Conservation (phyloP, 83 land plant species). For the Diphasiastrum complanatum region DNA sequence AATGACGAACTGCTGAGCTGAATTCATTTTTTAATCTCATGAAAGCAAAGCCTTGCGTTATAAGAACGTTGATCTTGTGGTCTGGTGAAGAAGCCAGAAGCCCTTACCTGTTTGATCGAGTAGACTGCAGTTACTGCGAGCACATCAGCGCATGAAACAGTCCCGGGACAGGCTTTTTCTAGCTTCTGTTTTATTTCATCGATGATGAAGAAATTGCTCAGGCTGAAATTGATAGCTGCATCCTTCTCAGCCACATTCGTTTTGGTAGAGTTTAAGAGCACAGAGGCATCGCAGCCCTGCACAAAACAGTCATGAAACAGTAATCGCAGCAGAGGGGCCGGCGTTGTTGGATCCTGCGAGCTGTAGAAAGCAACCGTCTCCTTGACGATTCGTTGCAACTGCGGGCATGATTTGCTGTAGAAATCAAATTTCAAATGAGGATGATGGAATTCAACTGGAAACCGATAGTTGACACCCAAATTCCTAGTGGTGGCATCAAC, state of each 20-base stretch:
- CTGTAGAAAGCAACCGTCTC: conserved; percentile 37
- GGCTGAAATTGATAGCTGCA: conserved; percentile 13
- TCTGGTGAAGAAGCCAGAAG: not conserved
- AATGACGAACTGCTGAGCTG: no score
- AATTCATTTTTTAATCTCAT: no score
- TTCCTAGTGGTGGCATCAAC: no score
- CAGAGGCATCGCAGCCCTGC: conserved; percentile 61
- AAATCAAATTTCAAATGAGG: conserved; percentile 17
- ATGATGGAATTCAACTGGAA: no score
- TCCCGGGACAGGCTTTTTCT: conserved; percentile 9
- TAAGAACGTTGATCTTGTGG: no score
- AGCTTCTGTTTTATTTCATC: conserved; percentile 8
- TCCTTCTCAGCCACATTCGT: conserved; percentile 6
- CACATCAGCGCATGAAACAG: conserved; percentile 14
- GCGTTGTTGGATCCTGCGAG: conserved; percentile 47
- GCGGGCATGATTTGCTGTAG: conserved; percentile 48
- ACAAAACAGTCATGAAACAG: conserved; percentile 78
- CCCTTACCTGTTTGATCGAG: conserved; percentile 18
- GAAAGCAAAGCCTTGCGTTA: no score
- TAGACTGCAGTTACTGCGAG: conserved; percentile 4
- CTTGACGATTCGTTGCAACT: conserved; percentile 37
- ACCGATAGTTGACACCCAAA: no score
- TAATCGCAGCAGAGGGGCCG: conserved; percentile 51
- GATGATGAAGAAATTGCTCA: conserved; percentile 11
- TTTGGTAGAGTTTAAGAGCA: conserved; percentile 13